These are phyloP conservation scores for Corynascus novoguineensis DNA, from an alignment of 495 filamentous ascomycete genomes.

Conservation along the genomic window DNA sequence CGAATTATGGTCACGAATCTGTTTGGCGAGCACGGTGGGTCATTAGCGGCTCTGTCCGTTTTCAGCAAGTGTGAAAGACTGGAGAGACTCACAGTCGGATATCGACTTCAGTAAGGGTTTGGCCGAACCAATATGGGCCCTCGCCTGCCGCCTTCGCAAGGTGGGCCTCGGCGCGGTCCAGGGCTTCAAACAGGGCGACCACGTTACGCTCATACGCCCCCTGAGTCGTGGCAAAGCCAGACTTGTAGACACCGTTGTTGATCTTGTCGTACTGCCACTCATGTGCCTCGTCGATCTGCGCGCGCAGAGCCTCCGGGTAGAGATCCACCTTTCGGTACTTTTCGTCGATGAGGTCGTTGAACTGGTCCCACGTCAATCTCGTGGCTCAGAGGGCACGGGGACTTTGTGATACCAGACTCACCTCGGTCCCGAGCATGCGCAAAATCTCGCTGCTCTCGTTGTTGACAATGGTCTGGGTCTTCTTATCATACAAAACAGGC, in stretches of 20 bases:
- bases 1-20: slow-evolving; percentile 56
- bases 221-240: slow-evolving; percentile 61
- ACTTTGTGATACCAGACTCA: no score
- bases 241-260: slow-evolving; percentile 70
- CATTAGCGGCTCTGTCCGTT: not conserved
- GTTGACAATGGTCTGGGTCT: slow-evolving; percentile 65
- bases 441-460: slow-evolving; percentile 86
- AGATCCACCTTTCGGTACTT: slow-evolving; percentile 45
- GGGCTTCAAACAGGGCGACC: slow-evolving; percentile 53
- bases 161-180: slow-evolving; percentile 59
- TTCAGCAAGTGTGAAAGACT: not conserved
- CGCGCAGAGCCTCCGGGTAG: slow-evolving; percentile 50
- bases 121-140: slow-evolving; percentile 59
- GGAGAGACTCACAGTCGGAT: slow-evolving; percentile 45
- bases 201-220: slow-evolving; percentile 58
- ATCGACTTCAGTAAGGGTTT: slow-evolving; percentile 63
- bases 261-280: slow-evolving; percentile 60
- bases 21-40: not conserved
- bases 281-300: slow-evolving; percentile 57
- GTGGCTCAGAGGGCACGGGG: not conserved
- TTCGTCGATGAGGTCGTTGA: slow-evolving; percentile 52
- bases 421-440: slow-evolving; percentile 57
- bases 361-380: slow-evolving; percentile 27
- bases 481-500: slow-evolving; percentile 72
- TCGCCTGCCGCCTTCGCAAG: slow-evolving; percentile 36